Evolutionary conservation across 768 basidiomycete species (phyloP).

Genomic region (Pulveroboletus sp.): DNA sequence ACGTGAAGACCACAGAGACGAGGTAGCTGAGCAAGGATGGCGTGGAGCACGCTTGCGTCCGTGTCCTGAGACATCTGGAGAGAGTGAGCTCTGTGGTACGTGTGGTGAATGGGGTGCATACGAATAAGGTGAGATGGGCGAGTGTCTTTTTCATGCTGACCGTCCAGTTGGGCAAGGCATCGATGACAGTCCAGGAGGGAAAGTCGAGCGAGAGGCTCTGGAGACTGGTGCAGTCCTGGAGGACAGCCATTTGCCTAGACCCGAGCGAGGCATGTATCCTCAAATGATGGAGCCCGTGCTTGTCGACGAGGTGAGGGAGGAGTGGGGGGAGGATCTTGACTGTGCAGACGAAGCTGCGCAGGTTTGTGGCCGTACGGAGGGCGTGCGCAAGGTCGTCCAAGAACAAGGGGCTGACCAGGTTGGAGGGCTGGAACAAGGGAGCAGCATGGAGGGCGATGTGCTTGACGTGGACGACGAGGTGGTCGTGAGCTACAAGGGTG

Average conservation of each 20-base stretch:
- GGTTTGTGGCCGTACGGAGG: constrained; percentile 45
- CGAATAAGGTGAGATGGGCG: constrained; percentile 53
- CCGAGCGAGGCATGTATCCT: constrained; percentile 53
- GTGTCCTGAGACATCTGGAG: constrained; percentile 52
- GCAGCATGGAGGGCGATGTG: constrained; percentile 52
- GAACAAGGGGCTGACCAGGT: constrained; percentile 40
- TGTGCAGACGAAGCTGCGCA: constrained; percentile 55
- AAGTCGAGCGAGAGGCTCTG: constrained; percentile 49
- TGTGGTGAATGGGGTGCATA: constrained; percentile 31
- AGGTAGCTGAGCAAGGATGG: constrained; percentile 46
- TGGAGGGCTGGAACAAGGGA: constrained; percentile 35
- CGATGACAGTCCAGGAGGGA: constrained; percentile 59
- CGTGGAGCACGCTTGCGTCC: constrained; percentile 47
- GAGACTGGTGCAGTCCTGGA: constrained; percentile 39
- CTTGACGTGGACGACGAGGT: constrained; percentile 54
- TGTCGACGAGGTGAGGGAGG: constrained; percentile 42
- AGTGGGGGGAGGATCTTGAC: constrained; percentile 44
- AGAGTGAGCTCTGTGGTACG: background rate
- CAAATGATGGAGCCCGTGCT: constrained; percentile 41
- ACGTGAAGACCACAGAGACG: constrained; percentile 55
- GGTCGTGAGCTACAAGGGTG: constrained; percentile 46
- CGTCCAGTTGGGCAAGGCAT: constrained; percentile 57
- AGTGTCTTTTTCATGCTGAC: constrained; percentile 40
- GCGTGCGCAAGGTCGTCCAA: constrained; percentile 48
- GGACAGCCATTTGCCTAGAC: constrained; percentile 41